These are phyloP conservation scores for Aspergillus coremiiformis DNA, from an alignment of 495 filamentous ascomycete genomes.

Conservation along the genomic window DNA sequence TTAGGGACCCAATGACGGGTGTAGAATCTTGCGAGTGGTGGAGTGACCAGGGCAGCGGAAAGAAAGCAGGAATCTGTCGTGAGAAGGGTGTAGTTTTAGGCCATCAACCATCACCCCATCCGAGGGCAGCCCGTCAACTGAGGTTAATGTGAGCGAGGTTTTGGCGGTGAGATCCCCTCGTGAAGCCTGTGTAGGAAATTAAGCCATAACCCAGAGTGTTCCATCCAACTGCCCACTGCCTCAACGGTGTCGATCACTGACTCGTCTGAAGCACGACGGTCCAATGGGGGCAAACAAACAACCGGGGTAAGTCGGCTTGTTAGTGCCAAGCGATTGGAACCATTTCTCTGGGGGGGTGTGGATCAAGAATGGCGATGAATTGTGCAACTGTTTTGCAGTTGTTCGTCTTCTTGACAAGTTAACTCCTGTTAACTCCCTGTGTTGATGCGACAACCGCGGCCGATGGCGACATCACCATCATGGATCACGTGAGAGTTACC, in stretches of 20 bases:
- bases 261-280: not conserved
- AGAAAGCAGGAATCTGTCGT: slow-evolving; percentile 1
- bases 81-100: slow-evolving; percentile 4
- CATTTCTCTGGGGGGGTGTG: slow-evolving; percentile 6
- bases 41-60: not conserved
- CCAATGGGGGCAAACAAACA: not conserved
- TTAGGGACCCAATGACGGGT: not conserved
- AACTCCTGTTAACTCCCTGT: too few species aligned
- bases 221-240: too few species aligned
- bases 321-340: not conserved
- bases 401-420: not conserved
- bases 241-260: not conserved
- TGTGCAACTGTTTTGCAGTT: slow-evolving; percentile 3
- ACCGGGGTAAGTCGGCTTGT: too few species aligned
- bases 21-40: not conserved
- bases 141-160: not conserved
- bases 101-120: slow-evolving; percentile 10
- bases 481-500: slow-evolving; percentile 14
- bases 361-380: slow-evolving; percentile 12
- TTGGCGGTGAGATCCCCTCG: not conserved
- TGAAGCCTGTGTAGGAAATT: too few species aligned
- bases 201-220: too few species aligned
- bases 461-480: slow-evolving; percentile 19
- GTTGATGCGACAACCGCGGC: slow-evolving; percentile 3
- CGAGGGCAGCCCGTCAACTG: not conserved